phyloP scores from a whole-genome alignment of 2,329 filamentous ascomycete genomes.

The Pyrenophora tritici-repentis region DNA sequence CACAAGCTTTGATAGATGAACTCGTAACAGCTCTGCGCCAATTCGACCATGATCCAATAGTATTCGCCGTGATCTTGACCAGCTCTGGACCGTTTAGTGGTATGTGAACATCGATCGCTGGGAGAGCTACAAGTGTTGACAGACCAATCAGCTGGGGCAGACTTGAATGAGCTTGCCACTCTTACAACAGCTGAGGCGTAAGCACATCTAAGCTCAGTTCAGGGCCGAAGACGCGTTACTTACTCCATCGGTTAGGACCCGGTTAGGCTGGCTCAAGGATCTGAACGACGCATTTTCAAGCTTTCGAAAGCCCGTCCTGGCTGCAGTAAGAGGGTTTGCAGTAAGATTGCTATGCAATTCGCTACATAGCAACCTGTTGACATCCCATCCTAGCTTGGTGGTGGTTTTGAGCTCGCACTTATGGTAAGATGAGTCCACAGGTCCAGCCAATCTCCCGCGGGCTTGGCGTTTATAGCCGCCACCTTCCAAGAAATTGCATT shows the following conservation, averaged over 20 bases:
- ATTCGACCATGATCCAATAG: conserved; percentile 22
- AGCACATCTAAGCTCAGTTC: background rate
- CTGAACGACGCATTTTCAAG: conserved; percentile 81
- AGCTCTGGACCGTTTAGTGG: conserved; percentile 74
- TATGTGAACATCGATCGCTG: conserved; percentile 49
- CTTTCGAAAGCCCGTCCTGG: conserved; percentile 89
- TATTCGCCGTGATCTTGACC: conserved; percentile 64
- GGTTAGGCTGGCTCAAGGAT: conserved; percentile 84
- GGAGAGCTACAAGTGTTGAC: background rate
- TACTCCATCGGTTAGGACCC: conserved; percentile 57
- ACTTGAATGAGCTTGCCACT: conserved; percentile 95
- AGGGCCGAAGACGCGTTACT: background rate
- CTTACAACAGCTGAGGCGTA: conserved; percentile 78
- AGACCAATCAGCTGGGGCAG: conserved; percentile 71
- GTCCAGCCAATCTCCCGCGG: conserved; percentile 43
- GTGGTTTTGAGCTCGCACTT: conserved; percentile 91
- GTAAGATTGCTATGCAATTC: conserved; percentile 12
- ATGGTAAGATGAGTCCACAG: conserved; percentile 62
- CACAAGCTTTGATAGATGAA: conserved; percentile 54
- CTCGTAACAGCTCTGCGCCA: conserved; percentile 34
- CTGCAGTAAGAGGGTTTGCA: conserved; percentile 89
- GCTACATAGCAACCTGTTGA: conserved; percentile 4
- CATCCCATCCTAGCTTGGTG: conserved; percentile 63
- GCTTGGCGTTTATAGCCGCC: conserved; percentile 2
- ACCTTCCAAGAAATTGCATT: background rate